Conservation (phyloP, 139 green algal genomes). For the Spirogloea muscicola region DNA sequence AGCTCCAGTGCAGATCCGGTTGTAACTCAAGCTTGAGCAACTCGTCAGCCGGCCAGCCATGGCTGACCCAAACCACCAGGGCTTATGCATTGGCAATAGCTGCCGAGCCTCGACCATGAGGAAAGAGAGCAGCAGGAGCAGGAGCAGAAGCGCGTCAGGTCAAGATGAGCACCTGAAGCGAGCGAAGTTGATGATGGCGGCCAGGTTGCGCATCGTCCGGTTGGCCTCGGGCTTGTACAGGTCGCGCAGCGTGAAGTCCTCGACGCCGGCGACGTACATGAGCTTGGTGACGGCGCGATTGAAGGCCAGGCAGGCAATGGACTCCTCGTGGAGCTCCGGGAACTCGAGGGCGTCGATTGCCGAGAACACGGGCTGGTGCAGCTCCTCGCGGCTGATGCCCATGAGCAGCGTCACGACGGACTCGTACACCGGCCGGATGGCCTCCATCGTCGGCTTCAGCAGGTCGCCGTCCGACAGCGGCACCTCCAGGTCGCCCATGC, state of each 20-base stretch:
- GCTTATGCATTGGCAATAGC: slow-evolving; percentile 46
- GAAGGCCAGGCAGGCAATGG: slow-evolving; percentile 75
- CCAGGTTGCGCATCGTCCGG: slow-evolving; percentile 71
- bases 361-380: slow-evolving; percentile 79
- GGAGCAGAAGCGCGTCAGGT: slow-evolving; percentile 44
- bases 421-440: slow-evolving; percentile 71
- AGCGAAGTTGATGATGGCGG: slow-evolving; percentile 91
- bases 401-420: slow-evolving; percentile 61
- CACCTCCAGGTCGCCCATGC: slow-evolving; percentile 77
- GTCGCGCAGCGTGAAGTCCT: slow-evolving; percentile 83
- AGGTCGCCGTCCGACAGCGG: slow-evolving; percentile 61
- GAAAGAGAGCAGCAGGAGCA: slow-evolving; percentile 19
- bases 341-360: slow-evolving; percentile 81
- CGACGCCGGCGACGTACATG: slow-evolving; percentile 67
- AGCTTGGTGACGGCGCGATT: slow-evolving; percentile 63
- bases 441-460: slow-evolving; percentile 73
- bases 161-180: slow-evolving; percentile 78
- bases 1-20: slow-evolving; percentile 21
- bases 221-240: slow-evolving; percentile 80
- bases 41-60: background rate
- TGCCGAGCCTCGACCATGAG: background rate
- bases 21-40: background rate
- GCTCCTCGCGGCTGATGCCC: slow-evolving; percentile 66
- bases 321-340: slow-evolving; percentile 91
- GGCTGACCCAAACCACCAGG: background rate